These are phyloP conservation scores for Gyromitra esculenta DNA, from an alignment of 2,329 filamentous ascomycete genomes.

Conservation along the genomic window DNA sequence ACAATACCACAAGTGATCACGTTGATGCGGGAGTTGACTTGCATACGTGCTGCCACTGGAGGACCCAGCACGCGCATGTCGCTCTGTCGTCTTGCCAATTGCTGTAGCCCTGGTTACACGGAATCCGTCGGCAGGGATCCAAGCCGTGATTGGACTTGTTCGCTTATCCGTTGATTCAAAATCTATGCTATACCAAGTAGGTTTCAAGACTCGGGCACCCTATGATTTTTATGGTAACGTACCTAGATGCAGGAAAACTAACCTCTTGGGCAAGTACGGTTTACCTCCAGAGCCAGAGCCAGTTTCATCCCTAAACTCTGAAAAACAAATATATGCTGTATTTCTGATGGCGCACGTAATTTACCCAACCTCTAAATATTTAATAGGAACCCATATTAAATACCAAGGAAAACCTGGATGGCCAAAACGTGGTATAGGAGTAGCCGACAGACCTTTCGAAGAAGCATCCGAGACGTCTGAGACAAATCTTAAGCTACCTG, in stretches of 20 bases:
- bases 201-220: slow-evolving; percentile 14
- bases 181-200: background rate
- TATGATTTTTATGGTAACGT: background rate
- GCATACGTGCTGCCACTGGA: slow-evolving; percentile 6
- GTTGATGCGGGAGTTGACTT: slow-evolving; percentile 26
- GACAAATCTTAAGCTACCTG: background rate
- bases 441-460: background rate
- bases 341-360: too few species aligned
- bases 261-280: background rate
- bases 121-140: slow-evolving; percentile 21
- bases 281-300: background rate
- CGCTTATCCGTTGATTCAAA: slow-evolving; percentile 31
- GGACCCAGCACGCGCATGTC: slow-evolving; percentile 18
- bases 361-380: background rate
- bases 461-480: background rate
- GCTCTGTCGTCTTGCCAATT: slow-evolving; percentile 25
- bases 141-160: background rate
- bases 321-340: too few species aligned
- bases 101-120: slow-evolving; percentile 24
- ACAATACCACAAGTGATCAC: slow-evolving; percentile 18
- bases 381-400: background rate
- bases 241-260: background rate
- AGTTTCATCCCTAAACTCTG: too few species aligned
- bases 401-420: too few species aligned
- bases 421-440: too few species aligned